Conservation (phyloP, 352 stramenopile genomes). For the Phytophthora quininea region DNA sequence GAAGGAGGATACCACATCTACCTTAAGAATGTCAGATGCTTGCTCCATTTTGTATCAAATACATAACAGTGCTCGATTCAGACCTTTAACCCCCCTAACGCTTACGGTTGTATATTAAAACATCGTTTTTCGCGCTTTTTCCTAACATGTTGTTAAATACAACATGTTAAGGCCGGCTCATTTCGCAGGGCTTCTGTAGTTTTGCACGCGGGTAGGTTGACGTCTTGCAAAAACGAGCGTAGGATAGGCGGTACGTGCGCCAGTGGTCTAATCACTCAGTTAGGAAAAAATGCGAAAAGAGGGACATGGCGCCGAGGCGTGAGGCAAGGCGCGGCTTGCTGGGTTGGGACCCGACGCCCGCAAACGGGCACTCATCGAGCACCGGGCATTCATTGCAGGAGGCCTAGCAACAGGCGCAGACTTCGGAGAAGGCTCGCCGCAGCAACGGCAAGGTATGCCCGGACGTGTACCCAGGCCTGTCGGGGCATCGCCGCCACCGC, state of each 20-base stretch:
- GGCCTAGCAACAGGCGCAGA: not conserved
- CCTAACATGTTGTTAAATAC: not conserved
- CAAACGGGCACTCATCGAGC: not conserved
- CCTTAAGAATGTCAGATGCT: no score
- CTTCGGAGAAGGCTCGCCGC: not conserved
- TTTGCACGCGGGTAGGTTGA: not conserved
- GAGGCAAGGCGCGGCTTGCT: not conserved
- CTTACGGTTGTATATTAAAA: not conserved
- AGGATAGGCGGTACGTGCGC: not conserved
- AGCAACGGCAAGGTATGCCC: not conserved
- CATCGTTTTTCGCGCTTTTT: not conserved
- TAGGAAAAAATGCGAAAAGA: not conserved
- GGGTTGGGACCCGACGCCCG: not conserved
- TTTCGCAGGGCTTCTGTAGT: not conserved
- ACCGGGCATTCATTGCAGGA: not conserved
- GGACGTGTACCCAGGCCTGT: no score
- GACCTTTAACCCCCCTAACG: no score
- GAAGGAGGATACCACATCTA: no score
- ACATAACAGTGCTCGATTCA: no score
- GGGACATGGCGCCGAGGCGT: not conserved
- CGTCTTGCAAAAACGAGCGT: not conserved
- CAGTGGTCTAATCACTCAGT: not conserved
- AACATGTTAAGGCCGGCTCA: not conserved
- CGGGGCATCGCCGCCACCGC: not conserved
- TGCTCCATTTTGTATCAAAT: no score